These are phyloP conservation scores for Monosporozyma yasuniensis DNA, from an alignment of 805 yeast species.

Conservation along the genomic window DNA sequence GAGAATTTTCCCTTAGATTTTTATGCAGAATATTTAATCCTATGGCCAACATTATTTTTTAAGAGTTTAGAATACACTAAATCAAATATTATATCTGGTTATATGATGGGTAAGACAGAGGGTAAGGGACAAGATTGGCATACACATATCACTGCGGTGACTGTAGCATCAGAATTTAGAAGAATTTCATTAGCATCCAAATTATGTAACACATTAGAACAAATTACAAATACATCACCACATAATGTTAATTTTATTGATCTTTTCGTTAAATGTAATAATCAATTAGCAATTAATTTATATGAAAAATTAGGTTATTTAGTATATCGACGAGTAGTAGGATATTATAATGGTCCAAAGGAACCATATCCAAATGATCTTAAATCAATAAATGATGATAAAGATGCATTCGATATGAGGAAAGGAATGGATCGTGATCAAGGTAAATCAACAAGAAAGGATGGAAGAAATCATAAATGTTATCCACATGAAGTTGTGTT, in stretches of 20 bases:
- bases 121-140: constrained; percentile 86
- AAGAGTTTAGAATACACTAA: constrained; percentile 37
- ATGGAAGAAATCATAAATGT: constrained; percentile 54
- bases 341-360: constrained; percentile 61
- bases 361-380: constrained; percentile 36
- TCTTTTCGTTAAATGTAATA: constrained; percentile 83
- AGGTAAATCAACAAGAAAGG: constrained; percentile 42
- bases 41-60: constrained; percentile 88
- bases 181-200: constrained; percentile 79
- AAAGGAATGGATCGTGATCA: constrained; percentile 51
- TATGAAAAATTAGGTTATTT: constrained; percentile 83
- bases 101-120: constrained; percentile 95
- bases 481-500: constrained; percentile 61
- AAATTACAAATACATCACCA: constrained; percentile 67
- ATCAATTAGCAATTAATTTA: constrained; percentile 65
- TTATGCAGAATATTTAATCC: constrained; percentile 70
- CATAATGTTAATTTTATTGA: constrained; percentile 80
- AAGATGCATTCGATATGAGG: constrained; percentile 87
- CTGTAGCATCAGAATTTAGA: constrained; percentile 74
- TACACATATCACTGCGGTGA: constrained; percentile 92
- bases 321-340: constrained; percentile 78
- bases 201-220: constrained; percentile 64
- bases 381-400: constrained; percentile 47
- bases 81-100: constrained; percentile 39
- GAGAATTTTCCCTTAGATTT: constrained; percentile 84